A percentile compares a stretch with the other conserved stretches of the same genome.
These are phyloP conservation scores for Trichoderma cornu-damae DNA, from an alignment of 2,329 filamentous ascomycete species.

Conservation along the genomic window DNA sequence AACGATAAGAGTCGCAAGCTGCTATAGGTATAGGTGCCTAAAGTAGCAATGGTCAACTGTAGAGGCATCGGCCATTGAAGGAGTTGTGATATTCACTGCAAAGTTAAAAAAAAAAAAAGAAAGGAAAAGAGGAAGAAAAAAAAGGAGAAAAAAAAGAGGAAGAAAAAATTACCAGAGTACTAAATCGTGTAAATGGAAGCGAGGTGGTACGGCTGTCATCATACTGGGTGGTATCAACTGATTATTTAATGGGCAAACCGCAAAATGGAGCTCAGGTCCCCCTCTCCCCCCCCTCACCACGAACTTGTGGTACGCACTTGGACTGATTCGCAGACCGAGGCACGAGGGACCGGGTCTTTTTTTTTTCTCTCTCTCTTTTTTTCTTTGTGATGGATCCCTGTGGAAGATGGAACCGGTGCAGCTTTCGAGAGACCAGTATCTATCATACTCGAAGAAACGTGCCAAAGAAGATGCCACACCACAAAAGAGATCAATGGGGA, in stretches of 20 bases:
- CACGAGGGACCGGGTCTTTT: not conserved
- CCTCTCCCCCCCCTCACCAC: no score
- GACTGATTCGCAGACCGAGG: slow-evolving; percentile 14
- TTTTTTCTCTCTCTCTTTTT: no score
- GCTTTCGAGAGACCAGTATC: not conserved
- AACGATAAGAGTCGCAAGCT: no score
- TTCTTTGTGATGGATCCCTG: not conserved
- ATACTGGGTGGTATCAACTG: not conserved
- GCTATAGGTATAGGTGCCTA: no score
- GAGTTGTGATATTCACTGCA: not conserved
- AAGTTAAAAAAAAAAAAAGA: not conserved
- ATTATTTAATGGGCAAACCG: slow-evolving; percentile 4
- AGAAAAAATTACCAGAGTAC: not conserved
- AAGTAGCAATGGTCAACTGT: no score
- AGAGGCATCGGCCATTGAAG: no score
- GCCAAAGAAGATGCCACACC: not conserved
- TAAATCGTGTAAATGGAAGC: slow-evolving; percentile 1
- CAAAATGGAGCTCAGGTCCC: slow-evolving; percentile 6
- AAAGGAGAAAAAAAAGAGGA: not conserved
- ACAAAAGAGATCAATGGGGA: not conserved
- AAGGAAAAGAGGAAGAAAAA: not conserved
- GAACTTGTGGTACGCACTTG: slow-evolving; percentile 5
- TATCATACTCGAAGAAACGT: not conserved
- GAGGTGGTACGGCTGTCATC: no score
- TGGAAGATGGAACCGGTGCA: not conserved